Percentiles rank a stretch among this genome's conserved stretches.
These are phyloP conservation scores for Stemphylium lycopersici DNA, from an alignment of 2,329 filamentous ascomycete species.

Conservation along the genomic window DNA sequence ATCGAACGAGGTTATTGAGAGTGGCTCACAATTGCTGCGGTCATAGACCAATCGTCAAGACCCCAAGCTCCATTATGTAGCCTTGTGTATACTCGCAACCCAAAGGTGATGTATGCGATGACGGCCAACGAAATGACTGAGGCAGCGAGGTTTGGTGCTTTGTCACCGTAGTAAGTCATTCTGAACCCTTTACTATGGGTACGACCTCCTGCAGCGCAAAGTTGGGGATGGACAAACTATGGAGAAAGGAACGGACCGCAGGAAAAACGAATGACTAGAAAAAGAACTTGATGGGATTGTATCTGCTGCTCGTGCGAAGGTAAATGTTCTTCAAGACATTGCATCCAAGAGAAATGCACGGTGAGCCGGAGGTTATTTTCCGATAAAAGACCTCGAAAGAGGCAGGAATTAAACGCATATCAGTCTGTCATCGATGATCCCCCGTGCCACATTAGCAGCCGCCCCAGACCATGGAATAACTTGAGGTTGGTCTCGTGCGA, in stretches of 20 bases:
- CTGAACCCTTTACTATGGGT: neutral
- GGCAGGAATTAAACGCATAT: slow-evolving; percentile 7
- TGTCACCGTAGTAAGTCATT: slow-evolving; percentile 13
- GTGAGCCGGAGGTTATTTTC: neutral
- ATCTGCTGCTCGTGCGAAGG: neutral
- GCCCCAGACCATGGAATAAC: slow-evolving; percentile 5
- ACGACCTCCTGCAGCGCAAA: neutral
- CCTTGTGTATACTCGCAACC: slow-evolving; percentile 13
- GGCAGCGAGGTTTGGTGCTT: slow-evolving; percentile 9
- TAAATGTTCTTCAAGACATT: neutral
- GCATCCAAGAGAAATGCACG: neutral
- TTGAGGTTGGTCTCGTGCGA: slow-evolving; percentile 4
- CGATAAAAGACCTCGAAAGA: neutral
- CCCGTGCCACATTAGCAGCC: slow-evolving; percentile 1
- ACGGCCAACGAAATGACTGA: slow-evolving; percentile 8
- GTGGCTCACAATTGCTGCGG: slow-evolving; percentile 5
- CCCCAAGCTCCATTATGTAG: slow-evolving; percentile 13
- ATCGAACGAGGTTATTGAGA: too few relatives aligned
- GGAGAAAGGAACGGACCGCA: neutral
- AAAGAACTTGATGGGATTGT: neutral
- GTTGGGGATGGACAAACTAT: neutral
- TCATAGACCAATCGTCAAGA: slow-evolving; percentile 14
- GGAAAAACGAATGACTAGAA: neutral
- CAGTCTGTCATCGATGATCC: slow-evolving; percentile 5
- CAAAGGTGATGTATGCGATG: slow-evolving; percentile 7